Evolutionary conservation across 257 asterid species (phyloP).

Genomic region (Solanum chilense): DNA sequence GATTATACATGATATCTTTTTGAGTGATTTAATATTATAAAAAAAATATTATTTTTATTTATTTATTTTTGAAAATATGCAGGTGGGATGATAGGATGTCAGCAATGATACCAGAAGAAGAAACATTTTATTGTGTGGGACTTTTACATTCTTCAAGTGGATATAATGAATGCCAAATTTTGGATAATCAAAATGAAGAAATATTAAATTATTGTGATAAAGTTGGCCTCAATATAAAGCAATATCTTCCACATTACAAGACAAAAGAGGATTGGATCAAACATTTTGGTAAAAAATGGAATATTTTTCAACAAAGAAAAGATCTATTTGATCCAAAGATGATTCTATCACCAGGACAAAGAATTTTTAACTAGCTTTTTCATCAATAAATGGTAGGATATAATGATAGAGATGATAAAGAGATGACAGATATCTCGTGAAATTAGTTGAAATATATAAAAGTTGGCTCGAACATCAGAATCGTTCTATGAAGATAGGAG

Average conservation of each 20-base stretch:
- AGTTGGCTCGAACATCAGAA: too few relatives aligned
- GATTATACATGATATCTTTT: too few relatives aligned
- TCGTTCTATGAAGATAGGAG: too few relatives aligned
- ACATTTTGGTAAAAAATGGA: constrained; percentile 45
- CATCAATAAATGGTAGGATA: not conserved
- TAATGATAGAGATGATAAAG: too few relatives aligned
- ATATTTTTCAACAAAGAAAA: constrained; percentile 24
- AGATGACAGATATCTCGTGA: too few relatives aligned
- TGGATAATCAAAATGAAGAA: constrained; percentile 20
- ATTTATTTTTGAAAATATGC: not conserved
- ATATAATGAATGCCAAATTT: constrained; percentile 1
- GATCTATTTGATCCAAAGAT: constrained; percentile 31
- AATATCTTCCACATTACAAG: constrained; percentile 42
- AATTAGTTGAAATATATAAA: too few relatives aligned
- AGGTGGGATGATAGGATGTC: constrained; percentile 42
- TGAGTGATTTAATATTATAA: not conserved
- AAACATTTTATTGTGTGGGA: constrained; percentile 30
- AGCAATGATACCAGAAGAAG: constrained; percentile 40
- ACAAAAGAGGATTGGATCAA: constrained; percentile 32
- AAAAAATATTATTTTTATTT: too few relatives aligned
- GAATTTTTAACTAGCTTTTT: constrained; percentile 14
- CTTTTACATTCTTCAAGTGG: constrained; percentile 22
- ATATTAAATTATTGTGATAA: constrained; percentile 25
- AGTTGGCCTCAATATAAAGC: constrained; percentile 25
- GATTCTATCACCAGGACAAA: constrained; percentile 36